Evolutionary conservation across 1,139 yeast species (phyloP).

Genomic region (Yamadazyma conglobata): DNA sequence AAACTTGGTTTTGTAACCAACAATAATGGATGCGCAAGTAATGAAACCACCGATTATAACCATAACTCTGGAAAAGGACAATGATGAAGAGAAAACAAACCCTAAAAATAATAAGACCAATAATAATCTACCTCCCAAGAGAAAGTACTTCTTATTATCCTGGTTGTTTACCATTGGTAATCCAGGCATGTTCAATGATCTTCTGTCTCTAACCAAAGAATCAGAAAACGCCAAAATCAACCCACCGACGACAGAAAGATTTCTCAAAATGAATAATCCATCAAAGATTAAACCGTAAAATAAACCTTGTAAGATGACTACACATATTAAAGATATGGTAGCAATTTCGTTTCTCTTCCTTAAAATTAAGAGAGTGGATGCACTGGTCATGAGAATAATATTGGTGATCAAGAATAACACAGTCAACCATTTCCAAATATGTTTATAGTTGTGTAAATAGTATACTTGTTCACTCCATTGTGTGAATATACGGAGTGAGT

Average conservation of each 20-base stretch:
- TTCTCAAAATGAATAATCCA: conserved; percentile 76
- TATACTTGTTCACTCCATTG: conserved; percentile 94
- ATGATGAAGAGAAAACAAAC: conserved; percentile 73
- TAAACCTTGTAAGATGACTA: conserved; percentile 80
- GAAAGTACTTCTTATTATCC: conserved; percentile 79
- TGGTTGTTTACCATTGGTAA: conserved; percentile 82
- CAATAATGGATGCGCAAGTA: conserved; percentile 75
- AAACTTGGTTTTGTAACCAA: conserved; percentile 91
- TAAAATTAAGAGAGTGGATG: conserved; percentile 69
- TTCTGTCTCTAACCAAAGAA: conserved; percentile 76
- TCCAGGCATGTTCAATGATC: conserved; percentile 77
- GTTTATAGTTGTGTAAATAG: conserved; percentile 78
- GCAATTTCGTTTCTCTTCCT: conserved; percentile 72
- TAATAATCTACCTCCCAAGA: conserved; percentile 85
- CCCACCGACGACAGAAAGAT: conserved; percentile 91
- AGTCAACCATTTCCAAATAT: conserved; percentile 76
- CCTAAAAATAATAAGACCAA: conserved; percentile 83
- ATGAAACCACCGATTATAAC: conserved; percentile 69
- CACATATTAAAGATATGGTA: conserved; percentile 64
- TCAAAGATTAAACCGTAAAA: conserved; percentile 88
- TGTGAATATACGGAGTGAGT: conserved; percentile 74
- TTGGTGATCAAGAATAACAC: conserved; percentile 62
- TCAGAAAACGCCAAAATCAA: conserved; percentile 85
- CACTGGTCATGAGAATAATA: conserved; percentile 66
- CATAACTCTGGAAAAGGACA: conserved; percentile 65